These are phyloP conservation scores for Clonostachys sp. DNA, from an alignment of 2,329 filamentous ascomycete species.

Conservation along the genomic window DNA sequence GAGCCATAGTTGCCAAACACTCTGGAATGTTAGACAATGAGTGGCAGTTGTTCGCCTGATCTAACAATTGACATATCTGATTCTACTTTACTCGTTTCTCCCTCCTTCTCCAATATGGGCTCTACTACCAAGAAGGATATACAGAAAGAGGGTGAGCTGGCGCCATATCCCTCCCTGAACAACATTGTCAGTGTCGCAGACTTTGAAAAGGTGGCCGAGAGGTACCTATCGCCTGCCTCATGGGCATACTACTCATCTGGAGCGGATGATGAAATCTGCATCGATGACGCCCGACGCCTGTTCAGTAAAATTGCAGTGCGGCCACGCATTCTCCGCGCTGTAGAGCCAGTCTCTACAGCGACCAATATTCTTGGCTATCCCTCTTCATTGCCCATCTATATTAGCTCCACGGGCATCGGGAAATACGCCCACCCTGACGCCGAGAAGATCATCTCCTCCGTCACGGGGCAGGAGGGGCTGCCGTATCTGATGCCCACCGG, in stretches of 20 bases:
- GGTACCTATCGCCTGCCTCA: conserved; percentile 2
- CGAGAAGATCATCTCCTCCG: conserved; percentile 26
- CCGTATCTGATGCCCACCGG: conserved; percentile 61
- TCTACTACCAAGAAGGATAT: too few relatives aligned
- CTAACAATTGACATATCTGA: too few relatives aligned
- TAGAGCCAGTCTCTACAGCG: conserved; percentile 63
- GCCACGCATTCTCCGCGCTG: conserved; percentile 78
- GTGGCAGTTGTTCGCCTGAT: too few relatives aligned
- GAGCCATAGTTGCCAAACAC: too few relatives aligned
- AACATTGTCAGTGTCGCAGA: too few relatives aligned
- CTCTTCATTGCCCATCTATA: conserved; percentile 52
- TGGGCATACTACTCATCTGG: conserved; percentile 77
- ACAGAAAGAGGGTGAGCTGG: too few relatives aligned
- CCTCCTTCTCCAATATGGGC: too few relatives aligned
- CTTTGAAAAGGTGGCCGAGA: too few relatives aligned
- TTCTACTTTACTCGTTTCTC: too few relatives aligned
- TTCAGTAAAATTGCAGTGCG: conserved; percentile 75
- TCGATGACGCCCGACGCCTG: conserved; percentile 68
- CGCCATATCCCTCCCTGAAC: too few relatives aligned
- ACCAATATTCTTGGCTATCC: conserved; percentile 56
- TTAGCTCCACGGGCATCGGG: conserved; percentile 27
- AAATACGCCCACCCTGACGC: conserved; percentile 35
- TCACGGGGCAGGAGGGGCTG: conserved; percentile 59
- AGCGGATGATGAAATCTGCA: conserved; percentile 70
- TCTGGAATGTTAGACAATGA: too few relatives aligned